These are phyloP conservation scores for Annulohypoxylon bovei DNA, from an alignment of 495 filamentous ascomycete genomes.

Conservation along the genomic window DNA sequence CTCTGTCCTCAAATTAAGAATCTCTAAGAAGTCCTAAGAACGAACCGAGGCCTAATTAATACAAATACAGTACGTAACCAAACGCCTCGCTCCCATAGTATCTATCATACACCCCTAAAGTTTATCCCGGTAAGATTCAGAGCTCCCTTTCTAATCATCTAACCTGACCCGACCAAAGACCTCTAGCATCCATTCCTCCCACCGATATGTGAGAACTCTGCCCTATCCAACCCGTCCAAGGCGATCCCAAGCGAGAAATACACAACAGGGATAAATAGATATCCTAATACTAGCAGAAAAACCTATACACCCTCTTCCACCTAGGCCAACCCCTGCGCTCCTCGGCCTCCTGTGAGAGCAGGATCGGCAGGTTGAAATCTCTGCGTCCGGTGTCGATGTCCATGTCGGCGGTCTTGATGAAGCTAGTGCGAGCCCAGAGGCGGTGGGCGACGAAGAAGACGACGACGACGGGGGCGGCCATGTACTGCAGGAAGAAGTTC, in stretches of 20 bases:
- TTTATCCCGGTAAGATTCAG: neutral
- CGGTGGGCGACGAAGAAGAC: slow-evolving; percentile 82
- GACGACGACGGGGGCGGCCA: slow-evolving; percentile 85
- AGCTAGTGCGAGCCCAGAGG: slow-evolving; percentile 74
- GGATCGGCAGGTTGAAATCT: slow-evolving; percentile 79
- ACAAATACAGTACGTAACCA: neutral
- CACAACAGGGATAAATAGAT: neutral
- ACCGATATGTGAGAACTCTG: neutral
- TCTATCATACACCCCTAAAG: slow-evolving; percentile 6
- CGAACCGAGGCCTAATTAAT: neutral
- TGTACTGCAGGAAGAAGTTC: slow-evolving; percentile 80
- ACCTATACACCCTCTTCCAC: slow-evolving; percentile 83
- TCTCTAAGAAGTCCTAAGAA: neutral
- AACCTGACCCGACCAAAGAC: neutral
- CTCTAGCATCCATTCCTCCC: neutral
- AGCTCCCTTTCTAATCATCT: neutral
- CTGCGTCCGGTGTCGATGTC: slow-evolving; percentile 88
- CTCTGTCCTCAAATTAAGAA: neutral
- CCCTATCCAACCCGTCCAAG: neutral
- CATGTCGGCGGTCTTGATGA: slow-evolving; percentile 75
- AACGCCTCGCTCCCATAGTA: slow-evolving; percentile 27
- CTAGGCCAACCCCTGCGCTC: slow-evolving; percentile 77
- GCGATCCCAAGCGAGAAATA: neutral
- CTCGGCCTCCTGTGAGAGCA: slow-evolving; percentile 78
- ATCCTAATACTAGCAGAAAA: slow-evolving; percentile 56